Evolutionary conservation across 768 basidiomycete genomes (phyloP), one percentile per base, ranked within the genome.

Genomic region (Lyophyllum shimeji): DNA sequence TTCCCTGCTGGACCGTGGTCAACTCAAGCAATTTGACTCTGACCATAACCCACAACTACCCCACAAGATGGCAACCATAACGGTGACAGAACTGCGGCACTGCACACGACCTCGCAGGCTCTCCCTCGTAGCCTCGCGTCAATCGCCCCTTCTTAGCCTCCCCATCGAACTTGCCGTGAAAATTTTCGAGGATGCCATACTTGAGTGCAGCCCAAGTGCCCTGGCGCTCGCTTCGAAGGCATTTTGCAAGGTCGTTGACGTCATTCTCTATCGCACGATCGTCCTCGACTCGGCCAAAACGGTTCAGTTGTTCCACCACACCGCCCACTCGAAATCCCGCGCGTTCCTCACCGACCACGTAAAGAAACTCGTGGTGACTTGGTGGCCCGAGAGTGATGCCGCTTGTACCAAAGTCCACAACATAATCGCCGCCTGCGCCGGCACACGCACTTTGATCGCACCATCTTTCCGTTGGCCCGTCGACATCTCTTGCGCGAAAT

Each of bases 251-350:
- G 60, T 72, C 46, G 56, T 76, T 21, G 67, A 76, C 52, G 57
- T 50, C 31, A 69, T 77, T 23, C 45, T 78, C 24, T 80, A 79
- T 56, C 66, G 70, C 45, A 69, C 70, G 4, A 70, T 79, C 23
- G 68, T 75, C 23, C 68, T 80, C 18, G 61, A 71, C 52, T 66
- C 67, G 1, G 40, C 61, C 11, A 59, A 65, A 24, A 60, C 63
- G 7, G 58, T 76, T 37, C 50, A 64, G 12, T 67, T 75, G 17
- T 74, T 80, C 45, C 58, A 69, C 53, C 72, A 75, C 43, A 78
- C 75, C 9, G 63, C 65, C 18, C 57, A 61, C 17, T 60, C 63
- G 15, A 73, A 69, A 50, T 54, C 62, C 1, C 55, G 57, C 12
- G 56, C 61, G 3, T 71, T 74, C 51, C 54, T 73, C 33, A 55